Percentiles rank a stretch among this genome's conserved stretches.
phyloP scores from a whole-genome alignment of 140 eudicot species.

The Cichorium intybus region DNA sequence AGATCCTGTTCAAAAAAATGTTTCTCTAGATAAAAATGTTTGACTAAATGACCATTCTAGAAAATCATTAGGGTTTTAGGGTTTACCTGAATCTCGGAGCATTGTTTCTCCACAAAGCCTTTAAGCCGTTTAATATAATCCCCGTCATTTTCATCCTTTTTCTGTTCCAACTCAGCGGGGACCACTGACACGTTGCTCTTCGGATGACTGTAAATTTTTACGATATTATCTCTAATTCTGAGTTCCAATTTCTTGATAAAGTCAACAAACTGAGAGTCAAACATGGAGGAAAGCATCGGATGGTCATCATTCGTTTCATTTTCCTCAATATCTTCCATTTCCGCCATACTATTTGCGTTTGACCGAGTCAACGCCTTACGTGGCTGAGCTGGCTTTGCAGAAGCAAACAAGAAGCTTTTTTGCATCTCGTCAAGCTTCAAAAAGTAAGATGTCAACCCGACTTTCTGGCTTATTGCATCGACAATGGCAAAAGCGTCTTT shows the following conservation, averaged over 20 bases:
- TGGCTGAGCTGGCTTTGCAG: conserved; percentile 51
- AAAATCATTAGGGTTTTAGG: no score
- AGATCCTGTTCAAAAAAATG: conserved; percentile 53
- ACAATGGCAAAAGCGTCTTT: conserved; percentile 76
- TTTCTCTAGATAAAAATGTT: no score
- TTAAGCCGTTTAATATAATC: conserved; percentile 76
- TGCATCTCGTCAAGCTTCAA: conserved; percentile 84
- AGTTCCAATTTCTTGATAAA: conserved; percentile 57
- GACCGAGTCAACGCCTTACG: conserved; percentile 77
- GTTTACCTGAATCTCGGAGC: conserved; percentile 89
- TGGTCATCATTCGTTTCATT: conserved; percentile 53
- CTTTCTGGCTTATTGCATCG: conserved; percentile 82
- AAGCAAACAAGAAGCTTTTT: conserved; percentile 62
- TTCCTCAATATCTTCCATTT: conserved; percentile 70
- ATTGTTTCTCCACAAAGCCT: conserved; percentile 73
- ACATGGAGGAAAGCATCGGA: conserved; percentile 67
- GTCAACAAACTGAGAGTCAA: conserved; percentile 63
- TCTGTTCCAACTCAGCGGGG: conserved; percentile 82
- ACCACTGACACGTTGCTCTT: conserved; percentile 80
- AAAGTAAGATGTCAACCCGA: conserved; percentile 74
- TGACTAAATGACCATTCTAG: no score
- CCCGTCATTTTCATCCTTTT: conserved; percentile 57
- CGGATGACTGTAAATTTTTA: conserved; percentile 76
- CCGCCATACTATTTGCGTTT: conserved; percentile 79
- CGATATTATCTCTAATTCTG: conserved; percentile 62